Conservation (phyloP, 2,329 filamentous ascomycete genomes). For the Tolypocladium inflatum region DNA sequence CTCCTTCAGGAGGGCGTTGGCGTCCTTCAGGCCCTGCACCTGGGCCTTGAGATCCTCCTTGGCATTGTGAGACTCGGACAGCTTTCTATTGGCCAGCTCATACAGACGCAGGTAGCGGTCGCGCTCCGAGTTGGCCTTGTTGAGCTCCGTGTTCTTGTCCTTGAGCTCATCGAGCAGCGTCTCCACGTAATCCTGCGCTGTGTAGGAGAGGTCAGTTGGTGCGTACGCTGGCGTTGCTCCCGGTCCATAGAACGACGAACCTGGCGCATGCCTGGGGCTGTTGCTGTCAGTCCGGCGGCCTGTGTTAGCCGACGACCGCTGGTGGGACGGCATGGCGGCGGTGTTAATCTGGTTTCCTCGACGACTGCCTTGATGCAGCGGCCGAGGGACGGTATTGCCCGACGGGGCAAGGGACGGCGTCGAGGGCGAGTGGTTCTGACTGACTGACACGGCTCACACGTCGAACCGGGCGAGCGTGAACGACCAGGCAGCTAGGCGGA, state of each 20-base stretch:
- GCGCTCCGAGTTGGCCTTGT: constrained; percentile 11
- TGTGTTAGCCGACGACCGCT: constrained; percentile 9
- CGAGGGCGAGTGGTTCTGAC: not conserved
- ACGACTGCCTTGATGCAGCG: not conserved
- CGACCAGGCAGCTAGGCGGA: not conserved
- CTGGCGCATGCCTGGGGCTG: not conserved
- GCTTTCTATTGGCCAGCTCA: constrained; percentile 18
- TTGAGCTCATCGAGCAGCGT: constrained; percentile 10
- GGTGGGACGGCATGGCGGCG: constrained; percentile 6
- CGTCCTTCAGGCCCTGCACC: constrained; percentile 7
- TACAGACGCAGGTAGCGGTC: constrained; percentile 15
- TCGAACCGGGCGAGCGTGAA: not conserved
- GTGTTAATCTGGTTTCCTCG: not conserved
- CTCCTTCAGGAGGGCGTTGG: constrained; percentile 6
- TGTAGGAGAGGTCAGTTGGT: constrained; percentile 1
- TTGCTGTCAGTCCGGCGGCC: constrained; percentile 5
- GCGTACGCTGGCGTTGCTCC: not conserved
- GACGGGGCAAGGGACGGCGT: not conserved
- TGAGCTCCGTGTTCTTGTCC: constrained; percentile 13
- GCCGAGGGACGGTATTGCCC: not conserved
- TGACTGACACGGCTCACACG: not conserved
- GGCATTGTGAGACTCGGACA: constrained; percentile 14
- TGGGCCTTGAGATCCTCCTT: constrained; percentile 10
- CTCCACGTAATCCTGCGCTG: constrained; percentile 6
- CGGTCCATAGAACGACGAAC: constrained; percentile 2